These are phyloP conservation scores for Astragalus glycyphyllos DNA, from an alignment of 306 rosid genomes.

Conservation along the genomic window DNA sequence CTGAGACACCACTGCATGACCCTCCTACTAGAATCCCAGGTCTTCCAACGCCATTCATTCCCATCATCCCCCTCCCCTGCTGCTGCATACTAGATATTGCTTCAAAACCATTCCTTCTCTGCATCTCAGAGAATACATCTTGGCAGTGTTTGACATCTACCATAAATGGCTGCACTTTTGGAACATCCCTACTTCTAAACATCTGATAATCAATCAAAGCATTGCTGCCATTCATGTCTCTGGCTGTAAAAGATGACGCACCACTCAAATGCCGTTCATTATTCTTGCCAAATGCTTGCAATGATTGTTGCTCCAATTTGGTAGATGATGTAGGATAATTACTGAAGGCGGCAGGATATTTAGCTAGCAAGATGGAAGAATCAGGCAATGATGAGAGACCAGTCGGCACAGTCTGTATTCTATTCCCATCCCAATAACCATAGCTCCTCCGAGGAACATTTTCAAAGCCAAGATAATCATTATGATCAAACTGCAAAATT, in stretches of 20 bases:
- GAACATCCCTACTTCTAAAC: conserved; percentile 61
- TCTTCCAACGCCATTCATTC: conserved; percentile 78
- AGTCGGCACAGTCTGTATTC: conserved; percentile 63
- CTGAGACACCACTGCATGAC: conserved; percentile 73
- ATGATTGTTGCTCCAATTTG: conserved; percentile 64
- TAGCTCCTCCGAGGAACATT: conserved; percentile 67
- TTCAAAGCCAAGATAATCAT: conserved; percentile 58
- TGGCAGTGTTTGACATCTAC: conserved; percentile 71
- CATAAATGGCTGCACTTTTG: conserved; percentile 68
- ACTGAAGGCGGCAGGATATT: conserved; percentile 87
- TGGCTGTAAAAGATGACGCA: conserved; percentile 50
- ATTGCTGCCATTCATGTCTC: conserved; percentile 61
- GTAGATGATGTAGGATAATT: conserved; percentile 57
- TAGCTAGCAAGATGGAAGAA: conserved; percentile 77
- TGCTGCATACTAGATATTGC: conserved; percentile 74
- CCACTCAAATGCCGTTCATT: conserved; percentile 63
- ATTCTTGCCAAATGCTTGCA: conserved; percentile 56
- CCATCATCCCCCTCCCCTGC: conserved; percentile 74
- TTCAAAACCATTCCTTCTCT: conserved; percentile 71
- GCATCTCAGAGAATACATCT: conserved; percentile 70
- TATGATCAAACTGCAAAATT: conserved; percentile 62
- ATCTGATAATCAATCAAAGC: conserved; percentile 75
- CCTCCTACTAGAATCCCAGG: conserved; percentile 77
- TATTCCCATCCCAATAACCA: conserved; percentile 77
- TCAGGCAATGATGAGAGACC: conserved; percentile 74